A percentile compares a stretch with the other conserved stretches of the same genome.
phyloP scores from a whole-genome alignment of 192 early-diverging fungal genomes.

The Oehlia diaphana region DNA sequence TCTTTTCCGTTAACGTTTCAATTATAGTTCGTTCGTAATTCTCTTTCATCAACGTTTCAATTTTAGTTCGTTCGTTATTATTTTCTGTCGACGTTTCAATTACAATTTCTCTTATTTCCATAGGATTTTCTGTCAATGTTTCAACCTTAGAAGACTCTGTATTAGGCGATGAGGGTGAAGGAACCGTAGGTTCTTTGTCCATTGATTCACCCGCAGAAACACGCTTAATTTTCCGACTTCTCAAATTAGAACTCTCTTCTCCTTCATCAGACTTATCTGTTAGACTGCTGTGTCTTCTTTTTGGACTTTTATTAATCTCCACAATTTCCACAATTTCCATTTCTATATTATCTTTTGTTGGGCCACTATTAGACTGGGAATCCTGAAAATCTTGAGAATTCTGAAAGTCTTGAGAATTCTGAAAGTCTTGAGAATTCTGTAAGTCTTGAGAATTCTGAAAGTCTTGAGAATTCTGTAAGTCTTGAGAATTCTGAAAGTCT shows the following conservation, averaged over 20 bases:
- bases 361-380: too few species aligned
- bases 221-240: neutral
- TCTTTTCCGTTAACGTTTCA: too few species aligned
- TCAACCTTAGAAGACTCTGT: neutral
- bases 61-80: too few species aligned
- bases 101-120: too few species aligned
- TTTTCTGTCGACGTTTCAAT: too few species aligned
- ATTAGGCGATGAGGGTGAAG: neutral
- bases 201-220: neutral
- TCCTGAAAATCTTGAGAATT: neutral
- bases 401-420: neutral
- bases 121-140: neutral
- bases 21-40: too few species aligned
- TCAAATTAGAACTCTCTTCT: neutral
- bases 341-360: neutral
- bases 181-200: neutral
- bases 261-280: constrained; percentile 12
- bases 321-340: neutral
- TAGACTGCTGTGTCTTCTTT: neutral
- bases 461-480: neutral
- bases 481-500: neutral
- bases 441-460: too few species aligned
- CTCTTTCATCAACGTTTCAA: too few species aligned
- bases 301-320: neutral
- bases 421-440: too few species aligned